Percentiles rank a stretch among this genome's conserved stretches.
Evolutionary conservation across 208 protist genomes (phyloP).

Genomic region (Leptomonas pyrrhocoris): DNA sequence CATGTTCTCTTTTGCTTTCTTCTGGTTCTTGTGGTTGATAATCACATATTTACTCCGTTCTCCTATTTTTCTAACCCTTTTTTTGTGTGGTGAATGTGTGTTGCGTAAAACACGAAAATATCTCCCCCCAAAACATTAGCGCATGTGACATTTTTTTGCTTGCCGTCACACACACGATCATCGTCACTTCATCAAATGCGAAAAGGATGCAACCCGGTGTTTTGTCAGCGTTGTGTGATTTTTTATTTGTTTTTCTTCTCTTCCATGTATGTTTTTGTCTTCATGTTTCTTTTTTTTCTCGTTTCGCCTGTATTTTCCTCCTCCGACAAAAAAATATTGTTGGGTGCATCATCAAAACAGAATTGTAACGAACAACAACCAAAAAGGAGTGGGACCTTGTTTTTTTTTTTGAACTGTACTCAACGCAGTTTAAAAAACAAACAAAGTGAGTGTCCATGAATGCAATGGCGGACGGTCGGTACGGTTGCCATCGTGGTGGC

Average conservation of each 20-base stretch:
- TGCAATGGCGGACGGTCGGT: too few relatives aligned
- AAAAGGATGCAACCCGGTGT: constrained; percentile 6
- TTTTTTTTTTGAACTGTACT: too few relatives aligned
- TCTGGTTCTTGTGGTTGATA: constrained; percentile 7
- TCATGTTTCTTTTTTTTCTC: constrained; percentile 13
- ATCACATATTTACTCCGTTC: background rate
- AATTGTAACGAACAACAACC: too few relatives aligned
- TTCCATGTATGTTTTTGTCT: constrained; percentile 13
- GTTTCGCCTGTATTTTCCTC: background rate
- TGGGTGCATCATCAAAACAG: too few relatives aligned
- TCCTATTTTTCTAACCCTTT: constrained; percentile 10
- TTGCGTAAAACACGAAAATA: constrained; percentile 7
- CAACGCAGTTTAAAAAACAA: too few relatives aligned
- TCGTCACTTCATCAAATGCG: background rate
- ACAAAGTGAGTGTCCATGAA: too few relatives aligned
- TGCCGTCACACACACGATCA: background rate
- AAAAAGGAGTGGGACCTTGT: too few relatives aligned
- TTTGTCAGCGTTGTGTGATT: constrained; percentile 17
- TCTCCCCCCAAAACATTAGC: too few relatives aligned
- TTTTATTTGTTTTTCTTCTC: constrained; percentile 20
- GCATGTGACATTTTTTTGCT: constrained; percentile 14
- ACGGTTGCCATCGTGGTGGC: too few relatives aligned
- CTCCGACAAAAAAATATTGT: too few relatives aligned
- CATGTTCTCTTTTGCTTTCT: constrained; percentile 11
- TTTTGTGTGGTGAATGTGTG: background rate